Evolutionary conservation across 768 basidiomycete genomes (phyloP).

Genomic region (Hypsizygus marmoreus): DNA sequence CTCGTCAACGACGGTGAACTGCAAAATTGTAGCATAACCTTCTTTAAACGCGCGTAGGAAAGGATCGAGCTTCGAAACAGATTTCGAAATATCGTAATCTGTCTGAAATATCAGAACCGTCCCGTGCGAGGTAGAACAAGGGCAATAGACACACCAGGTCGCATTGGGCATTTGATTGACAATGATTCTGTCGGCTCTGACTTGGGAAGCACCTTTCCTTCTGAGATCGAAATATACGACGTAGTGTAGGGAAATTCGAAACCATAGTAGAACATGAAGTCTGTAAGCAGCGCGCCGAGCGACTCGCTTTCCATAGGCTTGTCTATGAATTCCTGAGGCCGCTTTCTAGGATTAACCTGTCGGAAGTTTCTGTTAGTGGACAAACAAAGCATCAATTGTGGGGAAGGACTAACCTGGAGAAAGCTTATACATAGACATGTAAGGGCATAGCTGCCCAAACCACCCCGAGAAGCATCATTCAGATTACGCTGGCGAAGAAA

Average conservation of each 20-base stretch:
- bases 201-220: constrained; percentile 33
- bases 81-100: constrained; percentile 44
- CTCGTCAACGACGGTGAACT: constrained; percentile 13
- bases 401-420: constrained; percentile 55
- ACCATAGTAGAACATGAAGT: constrained; percentile 71
- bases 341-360: constrained; percentile 64
- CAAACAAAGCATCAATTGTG: no score
- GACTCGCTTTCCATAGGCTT: constrained; percentile 50
- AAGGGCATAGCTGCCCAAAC: constrained; percentile 67
- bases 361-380: neutral
- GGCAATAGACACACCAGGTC: constrained; percentile 32
- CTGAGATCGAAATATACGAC: constrained; percentile 40
- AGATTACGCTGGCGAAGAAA: constrained; percentile 59
- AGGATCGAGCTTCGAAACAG: constrained; percentile 29
- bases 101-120: neutral
- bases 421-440: constrained; percentile 68
- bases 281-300: constrained; percentile 60
- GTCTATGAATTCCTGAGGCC: constrained; percentile 43
- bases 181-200: constrained; percentile 26
- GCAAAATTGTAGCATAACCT: constrained; percentile 26
- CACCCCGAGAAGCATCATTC: constrained; percentile 64
- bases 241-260: constrained; percentile 40
- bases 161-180: constrained; percentile 44
- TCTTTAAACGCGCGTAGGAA: constrained; percentile 38
- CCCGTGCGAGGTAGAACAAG: neutral